These are phyloP conservation scores for Tetragonia tetragonoides DNA, from an alignment of 148 eudicot species.

Conservation along the genomic window DNA sequence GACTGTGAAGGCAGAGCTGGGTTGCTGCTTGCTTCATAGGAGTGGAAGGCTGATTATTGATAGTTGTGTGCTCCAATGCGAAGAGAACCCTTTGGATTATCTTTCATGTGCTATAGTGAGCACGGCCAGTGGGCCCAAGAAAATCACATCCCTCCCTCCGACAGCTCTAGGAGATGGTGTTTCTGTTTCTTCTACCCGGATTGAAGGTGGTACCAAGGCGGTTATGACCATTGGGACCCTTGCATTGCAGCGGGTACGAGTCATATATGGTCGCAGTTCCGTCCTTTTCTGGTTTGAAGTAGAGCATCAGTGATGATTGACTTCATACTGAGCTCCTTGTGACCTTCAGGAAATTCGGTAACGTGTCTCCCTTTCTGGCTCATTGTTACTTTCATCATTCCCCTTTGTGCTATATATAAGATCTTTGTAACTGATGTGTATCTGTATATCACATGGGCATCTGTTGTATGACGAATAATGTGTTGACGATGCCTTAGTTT, in stretches of 20 bases:
- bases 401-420: constrained; percentile 6
- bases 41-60: constrained; percentile 88
- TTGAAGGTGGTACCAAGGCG: constrained; percentile 95
- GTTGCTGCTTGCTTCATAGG: constrained; percentile 94
- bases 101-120: constrained; percentile 87
- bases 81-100: constrained; percentile 81
- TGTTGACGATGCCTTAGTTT: not conserved
- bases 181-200: constrained; percentile 72
- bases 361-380: not conserved
- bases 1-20: constrained; percentile 88
- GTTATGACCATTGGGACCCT: constrained; percentile 78
- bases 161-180: constrained; percentile 64
- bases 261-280: constrained; percentile 72
- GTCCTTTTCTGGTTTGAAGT: constrained; percentile 94
- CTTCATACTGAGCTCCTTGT: constrained; percentile 7
- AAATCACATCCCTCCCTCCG: constrained; percentile 29
- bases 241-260: constrained; percentile 75
- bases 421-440: not conserved
- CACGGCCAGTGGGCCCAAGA: constrained; percentile 50
- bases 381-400: not conserved
- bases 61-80: constrained; percentile 84
- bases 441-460: not conserved
- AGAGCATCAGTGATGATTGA: constrained; percentile 36
- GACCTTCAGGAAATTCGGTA: not conserved
- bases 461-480: not conserved